Percentiles rank a stretch among this genome's conserved stretches.
Evolutionary conservation across 176 grass and related monocot genomes (phyloP).

Genomic region (Carex cristatella): DNA sequence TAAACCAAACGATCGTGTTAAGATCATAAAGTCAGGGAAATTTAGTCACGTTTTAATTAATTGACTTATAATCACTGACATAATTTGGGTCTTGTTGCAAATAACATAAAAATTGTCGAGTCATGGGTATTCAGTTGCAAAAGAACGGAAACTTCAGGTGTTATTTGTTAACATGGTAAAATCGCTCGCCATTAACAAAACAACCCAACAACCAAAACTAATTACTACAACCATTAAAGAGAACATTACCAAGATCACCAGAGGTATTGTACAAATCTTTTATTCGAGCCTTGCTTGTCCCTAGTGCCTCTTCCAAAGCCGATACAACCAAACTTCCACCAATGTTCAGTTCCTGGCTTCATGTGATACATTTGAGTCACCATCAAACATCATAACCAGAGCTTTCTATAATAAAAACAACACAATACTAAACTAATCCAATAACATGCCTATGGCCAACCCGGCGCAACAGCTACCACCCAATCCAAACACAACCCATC

Average conservation of each 20-base stretch:
- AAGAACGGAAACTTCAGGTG: background rate
- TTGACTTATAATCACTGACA: background rate
- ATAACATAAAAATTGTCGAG: background rate
- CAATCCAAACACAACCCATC: background rate
- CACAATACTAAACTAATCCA: background rate
- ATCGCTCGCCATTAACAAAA: background rate
- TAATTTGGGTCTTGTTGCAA: background rate
- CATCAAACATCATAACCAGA: background rate
- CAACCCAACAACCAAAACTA: conserved; percentile 19
- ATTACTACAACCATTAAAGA: conserved; percentile 7
- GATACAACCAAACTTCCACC: conserved; percentile 70
- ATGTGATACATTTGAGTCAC: conserved; percentile 40
- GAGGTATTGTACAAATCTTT: conserved; percentile 86
- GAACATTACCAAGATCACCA: conserved; percentile 75
- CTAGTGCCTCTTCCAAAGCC: conserved; percentile 71
- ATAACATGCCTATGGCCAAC: background rate
- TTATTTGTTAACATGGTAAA: background rate
- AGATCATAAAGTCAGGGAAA: background rate
- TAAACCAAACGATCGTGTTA: background rate
- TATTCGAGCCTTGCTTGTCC: conserved; percentile 77
- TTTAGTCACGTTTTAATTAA: background rate
- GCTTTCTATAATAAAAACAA: background rate
- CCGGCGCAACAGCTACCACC: background rate
- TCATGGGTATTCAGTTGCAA: background rate
- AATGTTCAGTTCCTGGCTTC: conserved; percentile 96